A percentile compares a stretch with the other conserved stretches of the same genome.
Evolutionary conservation across 257 asterid genomes (phyloP).

Genomic region (Marsdenia floribunda): DNA sequence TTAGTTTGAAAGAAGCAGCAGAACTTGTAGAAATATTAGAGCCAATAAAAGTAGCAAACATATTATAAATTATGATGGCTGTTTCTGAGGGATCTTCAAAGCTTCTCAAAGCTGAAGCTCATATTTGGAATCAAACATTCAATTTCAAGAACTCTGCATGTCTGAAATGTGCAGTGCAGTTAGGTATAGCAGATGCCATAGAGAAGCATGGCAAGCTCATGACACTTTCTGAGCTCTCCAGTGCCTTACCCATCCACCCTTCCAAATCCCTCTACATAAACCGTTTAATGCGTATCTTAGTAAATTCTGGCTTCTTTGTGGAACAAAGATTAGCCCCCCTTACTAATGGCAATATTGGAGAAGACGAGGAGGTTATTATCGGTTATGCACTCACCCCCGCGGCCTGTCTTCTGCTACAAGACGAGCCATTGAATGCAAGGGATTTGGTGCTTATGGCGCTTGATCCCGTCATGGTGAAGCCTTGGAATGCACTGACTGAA

Average conservation of each 20-base stretch:
- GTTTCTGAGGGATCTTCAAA: background rate
- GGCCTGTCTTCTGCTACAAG: background rate
- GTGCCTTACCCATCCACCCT: conserved; percentile 16
- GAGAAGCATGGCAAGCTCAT: conserved; percentile 22
- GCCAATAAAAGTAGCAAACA: background rate
- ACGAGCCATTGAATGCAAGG: conserved; percentile 10
- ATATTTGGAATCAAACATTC: conserved; percentile 15
- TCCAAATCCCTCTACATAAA: conserved; percentile 9
- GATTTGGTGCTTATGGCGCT: background rate
- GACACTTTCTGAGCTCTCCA: conserved; percentile 17
- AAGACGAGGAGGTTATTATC: background rate
- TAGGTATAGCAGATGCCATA: conserved; percentile 22
- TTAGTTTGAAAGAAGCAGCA: background rate
- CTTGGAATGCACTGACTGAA: conserved; percentile 5
- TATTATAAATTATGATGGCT: background rate
- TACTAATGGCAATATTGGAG: too few species aligned
- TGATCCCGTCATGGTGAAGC: background rate
- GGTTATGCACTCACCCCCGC: conserved; percentile 12
- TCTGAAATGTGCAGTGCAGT: conserved; percentile 21
- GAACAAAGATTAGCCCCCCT: background rate
- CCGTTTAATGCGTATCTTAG: conserved; percentile 20
- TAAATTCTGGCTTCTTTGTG: conserved; percentile 16
- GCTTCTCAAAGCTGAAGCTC: conserved; percentile 19
- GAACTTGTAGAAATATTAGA: too few species aligned
- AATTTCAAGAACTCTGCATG: conserved; percentile 14